Base-by-base conservation (phyloP, 805 yeast species). In the Schizosaccharomyces cryophilus region DNA sequence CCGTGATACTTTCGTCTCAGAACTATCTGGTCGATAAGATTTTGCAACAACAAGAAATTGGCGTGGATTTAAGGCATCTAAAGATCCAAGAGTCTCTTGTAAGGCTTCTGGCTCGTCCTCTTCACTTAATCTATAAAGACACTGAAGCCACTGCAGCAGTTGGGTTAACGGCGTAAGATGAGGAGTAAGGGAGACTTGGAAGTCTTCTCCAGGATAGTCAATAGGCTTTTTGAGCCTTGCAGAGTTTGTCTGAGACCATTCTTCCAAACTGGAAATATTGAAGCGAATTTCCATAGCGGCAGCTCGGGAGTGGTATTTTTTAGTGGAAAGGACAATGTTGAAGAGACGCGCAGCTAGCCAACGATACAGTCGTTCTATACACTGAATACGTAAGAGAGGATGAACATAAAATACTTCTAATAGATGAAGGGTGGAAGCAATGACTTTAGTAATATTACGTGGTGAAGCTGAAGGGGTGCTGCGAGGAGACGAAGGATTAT, bases 391-490 rank as follows among this genome's bases (percentile, higher is more conserved):
- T n/a, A 87, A 74, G 24, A 86, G 73, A 6, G 87, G 85, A 67
- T 85, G 90, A 6, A 87, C 85, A 64, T 83, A 79, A 69, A 85
- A 94, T 48, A 90, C 72, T 61, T 85, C 87, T 67, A 89, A 75
- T 2, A 93, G 90, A 67, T 89, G 87, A 55, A 87, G 77, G 61
- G 94, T 75, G 0, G 97, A 95, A 38, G 95, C 94, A 63, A 93
- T 76, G 0, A 89, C 84, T 66, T 93, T 95, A 30, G 89, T 81
- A 61, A 89, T 77, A 65, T 81, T 82, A 61, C 89, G 74, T 0
- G 98, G 98, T 0, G 96, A 87, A 2, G 96, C 95, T 68, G 81
- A 82, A 77, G 85, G 81, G 67, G 87, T 84, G 62, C 85, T 84
- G 58, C 79, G 76, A 24, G 85, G 79, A 0, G 90, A 75, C 1